Conservation (phyloP, 257 asterid species). For the Solanum lignicaule region DNA sequence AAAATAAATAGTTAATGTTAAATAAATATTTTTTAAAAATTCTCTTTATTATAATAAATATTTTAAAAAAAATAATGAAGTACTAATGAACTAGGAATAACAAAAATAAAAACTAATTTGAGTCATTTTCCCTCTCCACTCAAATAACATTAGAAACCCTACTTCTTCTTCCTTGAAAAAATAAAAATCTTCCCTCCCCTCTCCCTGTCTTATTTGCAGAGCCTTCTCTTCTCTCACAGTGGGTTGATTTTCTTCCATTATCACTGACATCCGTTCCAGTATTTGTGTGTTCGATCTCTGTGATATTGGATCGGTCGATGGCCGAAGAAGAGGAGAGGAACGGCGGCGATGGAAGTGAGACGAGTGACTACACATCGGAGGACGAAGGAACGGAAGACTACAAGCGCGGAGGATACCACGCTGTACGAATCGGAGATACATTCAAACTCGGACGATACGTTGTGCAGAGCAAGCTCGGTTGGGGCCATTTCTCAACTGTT, state of each 20-base stretch:
- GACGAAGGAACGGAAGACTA: constrained; percentile 97
- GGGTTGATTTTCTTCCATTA: not conserved
- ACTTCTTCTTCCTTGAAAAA: not conserved
- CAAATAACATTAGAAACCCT: not conserved
- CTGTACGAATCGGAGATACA: constrained; percentile 76
- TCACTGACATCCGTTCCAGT: not conserved
- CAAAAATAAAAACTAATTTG: not conserved
- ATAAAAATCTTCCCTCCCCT: not conserved
- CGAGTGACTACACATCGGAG: constrained; percentile 78
- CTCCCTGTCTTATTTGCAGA: not conserved
- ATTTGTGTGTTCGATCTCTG: not conserved
- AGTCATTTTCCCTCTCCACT: not conserved
- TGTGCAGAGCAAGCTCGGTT: constrained; percentile 90
- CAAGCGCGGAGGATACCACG: constrained; percentile 89
- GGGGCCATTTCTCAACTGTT: constrained; percentile 99
- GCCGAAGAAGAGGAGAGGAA: constrained; percentile 32
- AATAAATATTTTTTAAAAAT: no score
- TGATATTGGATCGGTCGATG: not conserved
- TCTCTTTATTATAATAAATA: not conserved
- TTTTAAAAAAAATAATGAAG: not conserved
- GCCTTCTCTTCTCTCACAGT: not conserved
- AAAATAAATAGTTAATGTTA: not conserved
- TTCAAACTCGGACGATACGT: constrained; percentile 82
- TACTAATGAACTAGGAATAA: not conserved
- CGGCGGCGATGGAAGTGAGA: constrained; percentile 52